Evolutionary conservation across 2,329 filamentous ascomycete species (phyloP).

Genomic region (Chaetomiaceae sp.): DNA sequence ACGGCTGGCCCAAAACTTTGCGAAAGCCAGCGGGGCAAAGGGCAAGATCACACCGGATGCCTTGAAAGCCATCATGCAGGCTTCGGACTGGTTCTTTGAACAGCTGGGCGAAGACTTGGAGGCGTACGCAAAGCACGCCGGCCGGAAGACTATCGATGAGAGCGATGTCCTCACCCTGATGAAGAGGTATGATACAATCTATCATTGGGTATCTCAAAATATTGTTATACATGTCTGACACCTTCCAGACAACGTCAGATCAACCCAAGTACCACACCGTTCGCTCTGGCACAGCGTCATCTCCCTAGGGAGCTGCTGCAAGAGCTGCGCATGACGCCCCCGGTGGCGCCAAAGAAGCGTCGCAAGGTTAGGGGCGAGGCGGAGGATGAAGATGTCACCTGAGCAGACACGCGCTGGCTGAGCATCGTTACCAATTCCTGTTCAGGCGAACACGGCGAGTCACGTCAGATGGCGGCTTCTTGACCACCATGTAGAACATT

Average conservation of each 20-base stretch:
- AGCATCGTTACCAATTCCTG: conserved; percentile 59
- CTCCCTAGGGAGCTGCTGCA: conserved; percentile 79
- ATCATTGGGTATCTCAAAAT: conserved; percentile 25
- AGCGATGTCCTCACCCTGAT: conserved; percentile 77
- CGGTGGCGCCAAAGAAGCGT: conserved; percentile 46
- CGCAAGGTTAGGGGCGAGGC: conserved; percentile 35
- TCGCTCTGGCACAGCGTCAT: conserved; percentile 78
- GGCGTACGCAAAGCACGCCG: conserved; percentile 75
- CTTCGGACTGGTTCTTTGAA: conserved; percentile 89
- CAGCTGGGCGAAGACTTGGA: conserved; percentile 76
- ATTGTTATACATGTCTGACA: conserved; percentile 32
- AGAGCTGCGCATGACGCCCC: conserved; percentile 68
- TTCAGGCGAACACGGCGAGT: conserved; percentile 70
- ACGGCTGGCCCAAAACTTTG: conserved; percentile 64
- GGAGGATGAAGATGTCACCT: conserved; percentile 39
- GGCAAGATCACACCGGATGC: conserved; percentile 69
- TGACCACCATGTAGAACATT: conserved; percentile 95
- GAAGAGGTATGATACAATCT: conserved; percentile 60
- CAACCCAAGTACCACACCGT: conserved; percentile 65
- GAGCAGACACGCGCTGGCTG: conserved; percentile 21
- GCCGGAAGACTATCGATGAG: conserved; percentile 80
- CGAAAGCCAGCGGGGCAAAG: conserved; percentile 61
- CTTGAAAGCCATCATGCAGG: conserved; percentile 68
- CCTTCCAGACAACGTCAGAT: conserved; percentile 69
- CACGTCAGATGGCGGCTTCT: conserved; percentile 73